Evolutionary conservation across 345 rosid genomes (phyloP).

Genomic region (Brassica rapa): DNA sequence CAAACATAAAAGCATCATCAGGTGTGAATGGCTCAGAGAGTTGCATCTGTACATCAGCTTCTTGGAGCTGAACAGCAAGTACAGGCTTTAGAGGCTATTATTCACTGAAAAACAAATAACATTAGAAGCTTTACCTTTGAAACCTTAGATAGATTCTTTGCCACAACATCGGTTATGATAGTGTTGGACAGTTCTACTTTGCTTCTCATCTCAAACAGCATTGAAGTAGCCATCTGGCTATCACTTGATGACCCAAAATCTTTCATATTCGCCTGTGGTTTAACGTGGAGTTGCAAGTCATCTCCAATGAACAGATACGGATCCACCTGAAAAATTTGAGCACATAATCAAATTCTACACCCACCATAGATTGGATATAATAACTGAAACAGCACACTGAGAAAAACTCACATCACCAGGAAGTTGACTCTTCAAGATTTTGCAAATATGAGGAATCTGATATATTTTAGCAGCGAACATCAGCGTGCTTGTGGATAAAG

Average conservation of each 20-base stretch:
- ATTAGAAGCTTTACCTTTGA: not conserved
- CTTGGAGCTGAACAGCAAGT: conserved; percentile 52
- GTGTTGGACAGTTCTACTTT: conserved; percentile 53
- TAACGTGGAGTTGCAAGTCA: conserved; percentile 68
- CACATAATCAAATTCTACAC: conserved; percentile 13
- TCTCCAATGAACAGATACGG: conserved; percentile 70
- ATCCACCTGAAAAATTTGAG: conserved; percentile 63
- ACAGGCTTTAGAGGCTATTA: not conserved
- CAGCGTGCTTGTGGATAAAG: conserved; percentile 64
- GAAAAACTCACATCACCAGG: conserved; percentile 61
- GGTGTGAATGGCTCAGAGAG: conserved; percentile 79
- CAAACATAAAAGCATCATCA: conserved; percentile 81
- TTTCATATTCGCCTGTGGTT: conserved; percentile 60
- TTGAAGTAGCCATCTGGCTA: conserved; percentile 60
- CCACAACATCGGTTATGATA: conserved; percentile 51
- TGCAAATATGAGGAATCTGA: conserved; percentile 57
- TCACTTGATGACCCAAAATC: conserved; percentile 72
- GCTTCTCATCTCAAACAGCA: conserved; percentile 57
- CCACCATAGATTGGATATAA: not conserved
- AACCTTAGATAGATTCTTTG: conserved; percentile 51
- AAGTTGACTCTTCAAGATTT: conserved; percentile 57
- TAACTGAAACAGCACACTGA: not conserved
- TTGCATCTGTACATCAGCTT: conserved; percentile 62
- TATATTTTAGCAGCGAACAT: conserved; percentile 78
- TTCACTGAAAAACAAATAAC: not conserved